Conservation (phyloP, 1,139 yeast species). For the Diutina neorugosa region DNA sequence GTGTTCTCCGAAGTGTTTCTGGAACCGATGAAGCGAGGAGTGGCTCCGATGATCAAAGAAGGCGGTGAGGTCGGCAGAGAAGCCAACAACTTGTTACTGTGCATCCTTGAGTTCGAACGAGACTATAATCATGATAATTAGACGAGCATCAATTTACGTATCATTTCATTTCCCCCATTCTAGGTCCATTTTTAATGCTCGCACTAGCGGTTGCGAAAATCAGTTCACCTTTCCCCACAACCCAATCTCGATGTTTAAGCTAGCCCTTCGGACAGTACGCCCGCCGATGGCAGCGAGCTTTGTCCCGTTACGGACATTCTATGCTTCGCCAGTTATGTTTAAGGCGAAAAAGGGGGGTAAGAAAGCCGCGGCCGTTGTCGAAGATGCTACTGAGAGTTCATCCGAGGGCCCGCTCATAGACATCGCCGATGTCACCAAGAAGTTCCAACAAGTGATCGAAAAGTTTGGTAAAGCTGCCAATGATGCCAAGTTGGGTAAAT, state of each 20-base stretch:
- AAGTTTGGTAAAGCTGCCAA: constrained; percentile 43
- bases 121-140: neutral
- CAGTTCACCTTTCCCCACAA: neutral
- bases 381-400: constrained; percentile 9
- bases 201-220: neutral
- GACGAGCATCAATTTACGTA: neutral
- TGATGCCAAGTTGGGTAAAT: constrained; percentile 55
- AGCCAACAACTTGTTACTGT: constrained; percentile 22
- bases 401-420: constrained; percentile 15
- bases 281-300: neutral
- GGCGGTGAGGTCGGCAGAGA: constrained; percentile 66
- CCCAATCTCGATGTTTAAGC: neutral
- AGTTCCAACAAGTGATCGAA: constrained; percentile 38
- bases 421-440: constrained; percentile 28
- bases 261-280: neutral
- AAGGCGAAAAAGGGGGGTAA: neutral
- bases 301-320: neutral
- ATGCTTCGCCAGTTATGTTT: neutral
- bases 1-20: constrained; percentile 43
- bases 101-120: neutral
- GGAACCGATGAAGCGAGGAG: constrained; percentile 37
- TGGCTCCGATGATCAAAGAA: constrained; percentile 44
- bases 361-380: neutral
- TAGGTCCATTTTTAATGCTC: too few relatives aligned
- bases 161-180: neutral